These are phyloP conservation scores for Paecilomyces formosus DNA, from an alignment of 2,329 filamentous ascomycete species.

Conservation along the genomic window DNA sequence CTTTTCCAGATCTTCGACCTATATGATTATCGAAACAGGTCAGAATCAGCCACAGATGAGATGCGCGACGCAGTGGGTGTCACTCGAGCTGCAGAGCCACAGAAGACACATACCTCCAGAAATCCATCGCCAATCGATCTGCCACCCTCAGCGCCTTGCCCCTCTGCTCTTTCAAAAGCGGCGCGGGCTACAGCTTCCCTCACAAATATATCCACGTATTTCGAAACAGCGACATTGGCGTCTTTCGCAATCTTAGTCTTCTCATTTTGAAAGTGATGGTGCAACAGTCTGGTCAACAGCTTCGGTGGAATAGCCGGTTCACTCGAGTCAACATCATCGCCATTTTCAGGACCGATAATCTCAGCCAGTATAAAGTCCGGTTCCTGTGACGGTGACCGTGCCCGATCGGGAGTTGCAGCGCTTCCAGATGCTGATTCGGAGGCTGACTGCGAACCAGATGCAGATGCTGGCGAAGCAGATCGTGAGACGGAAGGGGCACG, in stretches of 20 bases:
- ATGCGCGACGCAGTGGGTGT: neutral
- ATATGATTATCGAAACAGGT: neutral
- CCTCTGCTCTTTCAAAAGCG: conserved; percentile 57
- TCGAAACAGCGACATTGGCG: conserved; percentile 67
- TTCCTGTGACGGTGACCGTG: conserved; percentile 23
- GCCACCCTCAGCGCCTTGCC: conserved; percentile 20
- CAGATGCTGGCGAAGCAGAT: conserved; percentile 4
- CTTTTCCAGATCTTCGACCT: neutral
- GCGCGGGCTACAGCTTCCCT: conserved; percentile 79
- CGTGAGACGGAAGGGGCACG: conserved; percentile 1
- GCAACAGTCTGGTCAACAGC: conserved; percentile 67
- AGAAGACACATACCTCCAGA: conserved; percentile 55
- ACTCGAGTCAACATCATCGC: conserved; percentile 23
- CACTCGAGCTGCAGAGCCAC: neutral
- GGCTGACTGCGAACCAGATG: neutral
- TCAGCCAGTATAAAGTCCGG: conserved; percentile 43
- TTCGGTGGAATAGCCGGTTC: conserved; percentile 58
- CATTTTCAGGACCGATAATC: conserved; percentile 23
- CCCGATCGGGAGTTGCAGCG: conserved; percentile 9
- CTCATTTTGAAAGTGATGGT: conserved; percentile 67
- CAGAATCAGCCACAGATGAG: neutral
- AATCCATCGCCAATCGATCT: conserved; percentile 49
- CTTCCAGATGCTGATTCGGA: conserved; percentile 10
- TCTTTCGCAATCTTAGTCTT: conserved; percentile 68
- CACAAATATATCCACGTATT: conserved; percentile 88